Base-by-base conservation (phyloP, 148 eudicot species). In the Pharnaceum exiguum region DNA sequence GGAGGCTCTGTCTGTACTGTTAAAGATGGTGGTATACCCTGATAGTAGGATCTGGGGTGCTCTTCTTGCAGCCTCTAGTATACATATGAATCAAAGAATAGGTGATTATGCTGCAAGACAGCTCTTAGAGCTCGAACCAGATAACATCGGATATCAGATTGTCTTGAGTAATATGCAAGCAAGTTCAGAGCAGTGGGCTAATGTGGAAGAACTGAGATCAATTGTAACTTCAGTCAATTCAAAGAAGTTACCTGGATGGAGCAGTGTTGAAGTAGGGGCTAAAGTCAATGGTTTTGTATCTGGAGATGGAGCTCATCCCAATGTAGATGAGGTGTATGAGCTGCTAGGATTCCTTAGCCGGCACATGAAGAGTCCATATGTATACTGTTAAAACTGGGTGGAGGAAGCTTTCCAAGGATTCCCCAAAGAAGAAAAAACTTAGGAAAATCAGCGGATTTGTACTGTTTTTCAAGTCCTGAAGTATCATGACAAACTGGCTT, bases 171-270 rank as follows among this genome's bases (percentile, higher is more conserved):
- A 82, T 48, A 46, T 68, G 58, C 75, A 75, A 57, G 87, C 87
- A 22, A 58, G 66, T 60, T 63, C 18, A 26, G 78, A 64, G 35
- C 70, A 38, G 38, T 78, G 83, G 87, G 49, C 18, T 49, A 79
- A 65, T 27, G 81, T 78, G 23, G 80, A 79, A 71, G 59, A 60
- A 23, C 26, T 68, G 19, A 70, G 77, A 47, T 62, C 55, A 26
- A 15, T 7, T 6, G 68, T 76, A 51, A 23, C 44, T 27, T 71
- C 42, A 25, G 59, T 36, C 35, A 60, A 69, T 76, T 49, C 71
- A 49, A 45, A 57, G 23, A 84, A 84, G 61, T 7, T 32, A 17
- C 90, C 86, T 3, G 90, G 86, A 16, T 84, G 90, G 86, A 81
- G 86, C 60, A 68, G 72, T 57, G 31, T 78, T 42, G 86, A 84